A percentile compares a stretch with the other conserved stretches of the same genome.
These are phyloP conservation scores for Microbotryomycetes sp. DNA, from an alignment of 1,284 basidiomycete species.

Conservation along the genomic window DNA sequence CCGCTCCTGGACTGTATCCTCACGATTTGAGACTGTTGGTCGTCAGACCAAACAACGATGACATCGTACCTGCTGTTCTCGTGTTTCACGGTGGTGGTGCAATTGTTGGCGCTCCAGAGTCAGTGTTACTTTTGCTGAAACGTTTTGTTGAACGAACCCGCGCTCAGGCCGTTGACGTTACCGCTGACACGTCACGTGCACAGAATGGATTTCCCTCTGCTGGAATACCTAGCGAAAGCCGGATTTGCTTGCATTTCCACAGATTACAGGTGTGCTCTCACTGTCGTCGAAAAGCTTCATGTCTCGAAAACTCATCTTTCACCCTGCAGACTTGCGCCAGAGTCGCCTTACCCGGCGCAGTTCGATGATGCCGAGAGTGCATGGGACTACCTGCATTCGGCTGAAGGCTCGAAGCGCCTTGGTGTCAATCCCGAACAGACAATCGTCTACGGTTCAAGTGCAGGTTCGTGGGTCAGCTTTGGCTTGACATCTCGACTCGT, in stretches of 20 bases:
- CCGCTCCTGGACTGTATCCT: background rate
- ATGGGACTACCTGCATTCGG: background rate
- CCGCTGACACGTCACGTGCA: no score
- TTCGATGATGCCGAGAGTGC: conserved; percentile 1
- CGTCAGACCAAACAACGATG: background rate
- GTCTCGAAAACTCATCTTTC: background rate
- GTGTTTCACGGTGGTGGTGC: background rate
- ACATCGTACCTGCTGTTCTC: background rate
- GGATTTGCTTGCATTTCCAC: background rate
- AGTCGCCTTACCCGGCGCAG: conserved; percentile 2
- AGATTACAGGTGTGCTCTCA: background rate
- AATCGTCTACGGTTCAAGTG: background rate
- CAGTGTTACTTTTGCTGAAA: no score
- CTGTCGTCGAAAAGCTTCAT: no score
- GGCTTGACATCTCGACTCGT: background rate
- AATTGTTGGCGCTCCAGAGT: background rate
- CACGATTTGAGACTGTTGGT: background rate
- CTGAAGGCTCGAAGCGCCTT: background rate
- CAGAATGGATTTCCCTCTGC: background rate
- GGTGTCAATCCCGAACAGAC: background rate
- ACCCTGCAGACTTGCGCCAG: conserved; percentile 1
- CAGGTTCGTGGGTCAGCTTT: background rate
- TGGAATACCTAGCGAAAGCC: background rate
- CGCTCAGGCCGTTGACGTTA: no score
- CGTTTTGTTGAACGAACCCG: no score